phyloP scores from a whole-genome alignment of 495 filamentous ascomycete genomes.

The Hypoxylon fragiforme region DNA sequence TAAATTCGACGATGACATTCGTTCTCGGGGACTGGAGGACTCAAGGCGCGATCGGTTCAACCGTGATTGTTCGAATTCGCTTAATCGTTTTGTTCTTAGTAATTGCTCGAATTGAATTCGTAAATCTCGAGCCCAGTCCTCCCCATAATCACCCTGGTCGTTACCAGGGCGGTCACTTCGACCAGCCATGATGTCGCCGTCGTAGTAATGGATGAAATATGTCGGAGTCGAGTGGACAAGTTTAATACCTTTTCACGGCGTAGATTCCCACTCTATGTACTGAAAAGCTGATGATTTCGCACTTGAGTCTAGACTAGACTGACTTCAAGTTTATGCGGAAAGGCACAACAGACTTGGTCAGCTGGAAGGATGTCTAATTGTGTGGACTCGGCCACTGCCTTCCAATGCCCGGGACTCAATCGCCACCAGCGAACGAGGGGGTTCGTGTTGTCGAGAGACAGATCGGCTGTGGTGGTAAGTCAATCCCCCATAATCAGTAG shows the following conservation, averaged over 20 bases:
- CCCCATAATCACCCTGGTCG: conserved; percentile 45
- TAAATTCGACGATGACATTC: conserved; percentile 48
- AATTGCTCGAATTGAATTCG: conserved; percentile 72
- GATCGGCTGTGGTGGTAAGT: conserved; percentile 15
- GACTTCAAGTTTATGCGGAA: conserved; percentile 25
- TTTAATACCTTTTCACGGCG: no score
- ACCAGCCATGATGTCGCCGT: conserved; percentile 29
- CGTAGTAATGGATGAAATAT: conserved; percentile 1
- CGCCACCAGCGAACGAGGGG: conserved; percentile 24
- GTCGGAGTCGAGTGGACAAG: no score
- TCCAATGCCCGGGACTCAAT: conserved; percentile 13
- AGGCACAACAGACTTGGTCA: conserved; percentile 21
- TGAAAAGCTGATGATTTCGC: conserved; percentile 12
- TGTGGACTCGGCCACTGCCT: conserved; percentile 25
- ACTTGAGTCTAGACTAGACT: conserved; percentile 8
- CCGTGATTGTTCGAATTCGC: conserved; percentile 64
- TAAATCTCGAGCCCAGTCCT: conserved; percentile 58
- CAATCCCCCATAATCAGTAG: conserved; percentile 29
- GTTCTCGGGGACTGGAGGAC: conserved; percentile 40
- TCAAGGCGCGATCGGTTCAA: conserved; percentile 45
- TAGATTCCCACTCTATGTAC: background rate
- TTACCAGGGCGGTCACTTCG: conserved; percentile 25
- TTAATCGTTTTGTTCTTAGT: conserved; percentile 76
- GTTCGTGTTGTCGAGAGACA: conserved; percentile 24
- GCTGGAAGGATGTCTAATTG: conserved; percentile 17